Base-by-base conservation (phyloP, 768 basidiomycete species). In the Suillus fuscotomentosus region DNA sequence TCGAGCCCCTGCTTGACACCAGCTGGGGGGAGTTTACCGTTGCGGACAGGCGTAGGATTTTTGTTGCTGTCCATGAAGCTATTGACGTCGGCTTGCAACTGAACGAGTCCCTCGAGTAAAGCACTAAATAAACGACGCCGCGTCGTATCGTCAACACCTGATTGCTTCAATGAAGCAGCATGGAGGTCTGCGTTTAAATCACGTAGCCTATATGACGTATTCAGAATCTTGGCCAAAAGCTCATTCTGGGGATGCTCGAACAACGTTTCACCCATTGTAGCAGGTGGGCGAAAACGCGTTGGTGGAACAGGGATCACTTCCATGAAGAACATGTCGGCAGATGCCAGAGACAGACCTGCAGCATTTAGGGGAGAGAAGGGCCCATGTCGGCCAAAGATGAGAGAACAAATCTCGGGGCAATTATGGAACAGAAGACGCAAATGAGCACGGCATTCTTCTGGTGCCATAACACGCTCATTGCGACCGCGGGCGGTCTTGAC, bases 161-260 rank as follows among this genome's bases (percentile, higher is more conserved):
- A 80, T 1, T 76, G 78, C 73, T 95, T 92, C 56, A 81, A 79
- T 5, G 87, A 86, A 14, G 85, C 86, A 6, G 81, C 82, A 27
- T 82, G 81, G 22, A 97, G 77, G 50, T 85, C 85, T 45, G 82
- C 72, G 72, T 90, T 96, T 42, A 92, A 76, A 71, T 95, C 92
- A 34, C 93, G 86, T 68, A 95, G 78, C 31, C 86, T 84, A 72
- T 92, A 92, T 3, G 90, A 89, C 0, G 95, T 94, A 27, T 83
- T 84, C 42, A 99, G 80, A 42, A 97, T 87, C 70, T 84, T 88
- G 31, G 92, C 81, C 39, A 99, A 81, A 24, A 97, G 85, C 70
- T 94, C 91, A 74, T 99, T 99, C 69, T 99, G 97, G 0, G 95
- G 88, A 77, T 98, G 95, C 73, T 99, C 97, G 76, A 99, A 98